These are phyloP conservation scores for Globisporangium alternatum DNA, from an alignment of 352 stramenopile genomes.

Conservation along the genomic window DNA sequence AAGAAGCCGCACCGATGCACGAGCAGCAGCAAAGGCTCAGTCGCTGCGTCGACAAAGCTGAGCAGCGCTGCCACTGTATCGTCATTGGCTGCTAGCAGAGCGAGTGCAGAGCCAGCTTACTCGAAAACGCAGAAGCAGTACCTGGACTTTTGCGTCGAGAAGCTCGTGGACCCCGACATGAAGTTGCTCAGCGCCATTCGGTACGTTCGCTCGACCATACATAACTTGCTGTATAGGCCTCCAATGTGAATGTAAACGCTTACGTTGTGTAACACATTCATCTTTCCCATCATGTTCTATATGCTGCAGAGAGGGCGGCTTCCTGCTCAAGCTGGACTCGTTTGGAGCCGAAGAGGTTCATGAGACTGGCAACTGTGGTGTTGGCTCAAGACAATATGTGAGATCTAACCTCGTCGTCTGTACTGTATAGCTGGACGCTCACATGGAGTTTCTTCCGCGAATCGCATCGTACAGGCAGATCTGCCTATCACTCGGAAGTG, in stretches of 20 bases:
- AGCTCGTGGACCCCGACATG: constrained; percentile 43
- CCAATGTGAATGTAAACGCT: too few relatives aligned
- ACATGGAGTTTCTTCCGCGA: constrained; percentile 51
- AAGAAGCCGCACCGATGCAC: constrained; percentile 14
- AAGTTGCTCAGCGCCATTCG: constrained; percentile 40
- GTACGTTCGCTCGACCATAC: background rate
- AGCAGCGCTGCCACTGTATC: background rate
- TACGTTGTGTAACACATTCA: background rate
- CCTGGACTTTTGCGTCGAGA: constrained; percentile 53
- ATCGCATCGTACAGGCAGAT: constrained; percentile 33
- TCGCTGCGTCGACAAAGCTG: background rate
- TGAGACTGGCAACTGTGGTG: background rate
- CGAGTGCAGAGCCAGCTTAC: constrained; percentile 17
- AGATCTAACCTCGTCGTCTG: background rate
- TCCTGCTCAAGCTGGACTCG: constrained; percentile 48
- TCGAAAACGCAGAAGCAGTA: constrained; percentile 49
- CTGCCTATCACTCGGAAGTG: constrained; percentile 44
- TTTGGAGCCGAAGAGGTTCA: constrained; percentile 52
- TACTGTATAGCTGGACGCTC: constrained; percentile 31
- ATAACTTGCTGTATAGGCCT: background rate
- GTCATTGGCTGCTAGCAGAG: constrained; percentile 11
- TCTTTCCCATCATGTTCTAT: background rate
- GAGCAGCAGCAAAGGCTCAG: constrained; percentile 1
- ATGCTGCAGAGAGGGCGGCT: constrained; percentile 21
- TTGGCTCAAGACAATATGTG: background rate